Evolutionary conservation across 345 rosid species (phyloP), one percentile per base, ranked within the genome.

Genomic region (Citrus inodora): DNA sequence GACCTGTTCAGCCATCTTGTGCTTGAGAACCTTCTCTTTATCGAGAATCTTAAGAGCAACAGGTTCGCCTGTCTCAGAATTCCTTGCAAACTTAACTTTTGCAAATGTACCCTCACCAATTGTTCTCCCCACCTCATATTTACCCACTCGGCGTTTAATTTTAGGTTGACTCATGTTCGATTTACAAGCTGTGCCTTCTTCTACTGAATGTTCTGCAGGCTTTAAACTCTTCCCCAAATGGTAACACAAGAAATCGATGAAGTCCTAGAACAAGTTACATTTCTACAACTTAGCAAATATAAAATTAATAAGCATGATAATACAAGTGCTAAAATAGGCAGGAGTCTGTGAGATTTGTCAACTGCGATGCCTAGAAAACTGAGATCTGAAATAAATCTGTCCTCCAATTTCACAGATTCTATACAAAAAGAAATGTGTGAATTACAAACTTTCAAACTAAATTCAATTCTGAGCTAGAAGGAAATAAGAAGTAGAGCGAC

Each of bases 1-100:
- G 67, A 95, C 99, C 99, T 91, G 99, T 83, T 94, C 99, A 83
- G 97, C 88, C 95, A 96, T 94, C 88, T 92, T 94, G 87, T 96
- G 93, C 85, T 91, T 92, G 71, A 96, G 94, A 80, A 96, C 97
- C 87, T 94, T 96, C 76, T 96, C 98, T 83, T 91, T 94, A 83
- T 96, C 99, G 42, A 96, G 96, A 76, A 96, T 92, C 91, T 96
- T 96, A 80, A 96, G 86, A 75, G 99, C 98, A 30, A 96, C 99
- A 19, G 90, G 85, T 25, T 92, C 93, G 27, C 94, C 93, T 0
- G 94, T 96, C 83, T 92, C 91, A 7, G 97, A 92, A 77, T 94
- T 96, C 76, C 92, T 89, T 2, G 98, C 99, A 83, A 91, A 96
- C 90, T 91, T 96, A 58, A 96, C 98, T 87, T 96, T 96, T 6